Percentiles rank a stretch among this genome's conserved stretches.
These are phyloP conservation scores for Cinnamomum micranthum DNA, from an alignment of 164 flowering plant genomes.

Conservation along the genomic window DNA sequence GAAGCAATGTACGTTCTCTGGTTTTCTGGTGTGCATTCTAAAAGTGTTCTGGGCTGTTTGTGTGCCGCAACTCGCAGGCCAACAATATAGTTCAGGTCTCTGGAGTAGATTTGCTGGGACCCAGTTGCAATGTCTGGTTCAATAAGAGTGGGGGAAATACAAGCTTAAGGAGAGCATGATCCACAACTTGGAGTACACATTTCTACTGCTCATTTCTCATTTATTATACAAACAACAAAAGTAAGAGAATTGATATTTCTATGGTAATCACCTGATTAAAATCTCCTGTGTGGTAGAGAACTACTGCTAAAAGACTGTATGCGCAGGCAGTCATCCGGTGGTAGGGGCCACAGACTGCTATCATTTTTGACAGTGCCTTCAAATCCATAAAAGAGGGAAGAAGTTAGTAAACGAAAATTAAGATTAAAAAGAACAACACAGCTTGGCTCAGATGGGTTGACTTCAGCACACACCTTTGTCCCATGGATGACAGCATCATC, in stretches of 20 bases:
- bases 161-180: no score
- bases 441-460: background rate
- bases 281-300: constrained; percentile 89
- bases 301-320: constrained; percentile 89
- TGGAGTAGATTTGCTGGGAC: no score
- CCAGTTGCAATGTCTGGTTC: no score
- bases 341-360: constrained; percentile 88
- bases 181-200: no score
- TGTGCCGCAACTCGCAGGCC: no score
- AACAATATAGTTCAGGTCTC: no score
- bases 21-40: no score
- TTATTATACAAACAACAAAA: no score
- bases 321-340: constrained; percentile 88
- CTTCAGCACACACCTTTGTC: constrained; percentile 50
- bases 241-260: background rate
- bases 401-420: constrained; percentile 3
- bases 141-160: no score
- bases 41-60: no score
- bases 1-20: no score
- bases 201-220: no score
- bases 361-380: constrained; percentile 79
- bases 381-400: constrained; percentile 19
- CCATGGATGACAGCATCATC: constrained; percentile 85
- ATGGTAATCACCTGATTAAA: constrained; percentile 68
- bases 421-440: background rate